Conservation (phyloP, 495 filamentous ascomycete species). For the Staphylotrichum tortipilum region DNA sequence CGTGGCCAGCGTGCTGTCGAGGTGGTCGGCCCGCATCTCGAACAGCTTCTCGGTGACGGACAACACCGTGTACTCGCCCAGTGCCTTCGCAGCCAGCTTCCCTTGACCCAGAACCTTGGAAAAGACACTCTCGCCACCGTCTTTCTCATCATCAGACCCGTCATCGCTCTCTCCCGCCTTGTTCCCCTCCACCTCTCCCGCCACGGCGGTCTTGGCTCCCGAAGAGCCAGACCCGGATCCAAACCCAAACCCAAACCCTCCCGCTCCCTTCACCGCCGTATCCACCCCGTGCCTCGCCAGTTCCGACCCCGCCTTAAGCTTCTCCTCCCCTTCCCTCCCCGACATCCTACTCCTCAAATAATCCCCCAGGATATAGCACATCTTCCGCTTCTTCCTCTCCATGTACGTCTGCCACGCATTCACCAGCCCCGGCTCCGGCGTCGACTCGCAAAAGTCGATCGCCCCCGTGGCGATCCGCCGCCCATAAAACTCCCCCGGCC, state of each 20-base stretch:
- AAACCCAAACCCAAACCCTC: background rate
- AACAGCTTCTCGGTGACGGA: slow-evolving; percentile 25
- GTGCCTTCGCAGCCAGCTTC: slow-evolving; percentile 17
- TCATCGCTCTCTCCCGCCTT: slow-evolving; percentile 8
- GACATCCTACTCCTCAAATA: slow-evolving; percentile 12
- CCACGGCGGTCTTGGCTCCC: too few relatives aligned
- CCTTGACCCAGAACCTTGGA: slow-evolving; percentile 17
- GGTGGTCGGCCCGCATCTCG: slow-evolving; percentile 22
- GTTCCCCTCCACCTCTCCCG: slow-evolving; percentile 6
- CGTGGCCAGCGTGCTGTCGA: slow-evolving; percentile 26
- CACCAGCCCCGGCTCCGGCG: slow-evolving; percentile 29
- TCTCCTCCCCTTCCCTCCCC: slow-evolving; percentile 9
- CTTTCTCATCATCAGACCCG: slow-evolving; percentile 21
- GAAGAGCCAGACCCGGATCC: too few relatives aligned
- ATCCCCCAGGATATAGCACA: slow-evolving; percentile 26
- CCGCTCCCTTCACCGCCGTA: slow-evolving; percentile 1
- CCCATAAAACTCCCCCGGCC: slow-evolving; percentile 29
- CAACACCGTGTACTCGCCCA: slow-evolving; percentile 13
- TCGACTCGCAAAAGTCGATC: slow-evolving; percentile 30
- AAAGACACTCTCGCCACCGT: slow-evolving; percentile 1
- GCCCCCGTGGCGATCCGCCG: slow-evolving; percentile 30
- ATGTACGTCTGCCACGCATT: slow-evolving; percentile 35
- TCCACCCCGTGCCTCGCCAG: background rate
- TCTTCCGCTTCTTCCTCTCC: slow-evolving; percentile 31
- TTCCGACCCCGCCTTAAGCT: background rate